Evolutionary conservation across 148 eudicot species (phyloP), one percentile per base, ranked within the genome.

Genomic region (Chenopodium berlandieri): DNA sequence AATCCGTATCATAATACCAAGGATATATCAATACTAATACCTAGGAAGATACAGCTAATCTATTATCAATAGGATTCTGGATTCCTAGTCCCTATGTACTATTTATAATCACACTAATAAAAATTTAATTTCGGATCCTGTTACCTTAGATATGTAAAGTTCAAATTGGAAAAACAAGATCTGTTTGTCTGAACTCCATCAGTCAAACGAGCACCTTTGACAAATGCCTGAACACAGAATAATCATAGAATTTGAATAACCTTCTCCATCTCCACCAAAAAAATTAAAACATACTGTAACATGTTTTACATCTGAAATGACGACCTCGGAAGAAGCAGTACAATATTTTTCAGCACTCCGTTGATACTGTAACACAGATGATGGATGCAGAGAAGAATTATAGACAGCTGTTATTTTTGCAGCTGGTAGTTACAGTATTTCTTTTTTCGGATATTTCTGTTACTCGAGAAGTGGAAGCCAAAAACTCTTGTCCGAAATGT

Each of bases 401-500:
- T 32, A 69, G 6, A 22, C 44, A 31, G 72, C 44, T 31, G 22
- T 12, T 17, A 68, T 16, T 68, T 46, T 22, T 31, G 22, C 62
- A 8, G 25, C 64, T 30, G 2, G 14, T 82, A 19, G 31, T 78
- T 37, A 37, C 44, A 47, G 20, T 84, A 5, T 3, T 66, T 31
- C 22, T 84, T 12, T 44, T 87, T 27, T 16, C 79, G 4, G 58
- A 37, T 27, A 20, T 87, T 27, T 22, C 79, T 7, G 48, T 56
- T 27, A 20, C 32, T 0, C 40, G 20, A 54, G 48, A 25, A 19
- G 64, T 71, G 25, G 37, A 37, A 52, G 83, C 83, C 9, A 75
- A 79, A 25, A 56, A 82, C 7, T 84, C 65, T 1, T 91, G 91
- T 71, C 83, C 77, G 11, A 20, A 84, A 9, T 89, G 91, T 56